phyloP scores from a whole-genome alignment of 176 grass and related monocot genomes.

The Zoysia japonica region DNA sequence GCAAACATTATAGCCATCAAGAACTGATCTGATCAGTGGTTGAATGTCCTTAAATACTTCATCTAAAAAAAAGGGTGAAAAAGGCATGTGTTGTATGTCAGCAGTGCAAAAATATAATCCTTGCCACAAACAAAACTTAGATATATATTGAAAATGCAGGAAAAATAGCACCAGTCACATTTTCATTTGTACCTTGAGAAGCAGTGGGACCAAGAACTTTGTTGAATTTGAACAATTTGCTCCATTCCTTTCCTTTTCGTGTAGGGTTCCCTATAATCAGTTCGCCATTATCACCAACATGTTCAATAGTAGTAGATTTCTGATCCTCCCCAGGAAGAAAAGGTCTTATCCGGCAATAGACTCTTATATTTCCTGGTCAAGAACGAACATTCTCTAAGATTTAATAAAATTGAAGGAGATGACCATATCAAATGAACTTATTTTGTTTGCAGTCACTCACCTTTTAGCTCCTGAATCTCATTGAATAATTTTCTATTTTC shows the following conservation, averaged over 20 bases:
- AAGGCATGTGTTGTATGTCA: neutral
- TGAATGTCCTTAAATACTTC: slow-evolving; percentile 84
- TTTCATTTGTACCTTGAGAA: slow-evolving; percentile 67
- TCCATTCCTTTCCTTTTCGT: slow-evolving; percentile 65
- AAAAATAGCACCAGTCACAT: neutral
- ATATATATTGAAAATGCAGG: slow-evolving; percentile 5
- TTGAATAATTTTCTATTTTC: slow-evolving; percentile 81
- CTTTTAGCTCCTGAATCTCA: slow-evolving; percentile 93
- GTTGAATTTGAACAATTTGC: slow-evolving; percentile 80
- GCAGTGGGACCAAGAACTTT: slow-evolving; percentile 64
- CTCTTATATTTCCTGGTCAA: slow-evolving; percentile 85
- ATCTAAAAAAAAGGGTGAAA: slow-evolving; percentile 48
- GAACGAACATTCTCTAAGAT: slow-evolving; percentile 3
- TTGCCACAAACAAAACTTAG: neutral
- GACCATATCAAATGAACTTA: neutral
- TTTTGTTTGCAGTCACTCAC: slow-evolving; percentile 49
- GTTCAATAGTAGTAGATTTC: slow-evolving; percentile 50
- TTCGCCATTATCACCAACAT: slow-evolving; percentile 65
- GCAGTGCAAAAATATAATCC: slow-evolving; percentile 18
- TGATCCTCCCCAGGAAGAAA: slow-evolving; percentile 72
- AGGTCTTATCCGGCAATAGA: slow-evolving; percentile 87
- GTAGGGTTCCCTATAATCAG: slow-evolving; percentile 62
- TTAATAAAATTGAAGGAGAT: slow-evolving; percentile 11
- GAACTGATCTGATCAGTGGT: slow-evolving; percentile 78
- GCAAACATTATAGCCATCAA: slow-evolving; percentile 96